Evolutionary conservation across 805 yeast species (phyloP).

Genomic region (Saccharomycopsis fibuligera): DNA sequence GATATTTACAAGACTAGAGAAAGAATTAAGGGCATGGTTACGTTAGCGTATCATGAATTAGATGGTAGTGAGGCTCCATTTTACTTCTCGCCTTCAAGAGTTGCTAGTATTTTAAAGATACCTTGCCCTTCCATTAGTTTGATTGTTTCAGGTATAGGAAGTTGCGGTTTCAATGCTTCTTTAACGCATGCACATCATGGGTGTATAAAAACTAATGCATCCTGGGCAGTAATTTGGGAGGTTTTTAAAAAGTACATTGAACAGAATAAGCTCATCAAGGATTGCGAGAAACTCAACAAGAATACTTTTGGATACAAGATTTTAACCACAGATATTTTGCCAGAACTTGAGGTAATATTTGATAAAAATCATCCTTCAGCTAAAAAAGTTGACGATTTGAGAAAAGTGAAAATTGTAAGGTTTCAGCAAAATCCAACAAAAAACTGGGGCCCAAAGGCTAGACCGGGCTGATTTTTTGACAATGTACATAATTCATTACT

Average conservation of each 20-base stretch:
- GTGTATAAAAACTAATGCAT: slow-evolving; percentile 84
- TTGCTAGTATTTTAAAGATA: slow-evolving; percentile 70
- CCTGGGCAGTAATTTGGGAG: slow-evolving; percentile 73
- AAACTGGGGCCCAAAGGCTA: slow-evolving; percentile 96
- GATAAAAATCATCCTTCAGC: slow-evolving; percentile 53
- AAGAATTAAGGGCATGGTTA: slow-evolving; percentile 88
- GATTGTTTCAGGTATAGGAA: slow-evolving; percentile 75
- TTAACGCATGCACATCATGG: slow-evolving; percentile 86
- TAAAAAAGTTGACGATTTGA: slow-evolving; percentile 44
- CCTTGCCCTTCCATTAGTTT: slow-evolving; percentile 76
- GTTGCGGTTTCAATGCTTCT: slow-evolving; percentile 75
- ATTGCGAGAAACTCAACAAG: slow-evolving; percentile 35
- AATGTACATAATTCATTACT: too few relatives aligned
- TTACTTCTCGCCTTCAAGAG: slow-evolving; percentile 72
- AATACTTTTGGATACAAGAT: slow-evolving; percentile 58
- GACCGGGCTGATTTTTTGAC: too few relatives aligned
- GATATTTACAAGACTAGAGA: slow-evolving; percentile 69
- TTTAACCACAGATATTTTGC: slow-evolving; percentile 37
- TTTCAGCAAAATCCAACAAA: slow-evolving; percentile 90
- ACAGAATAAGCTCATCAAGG: slow-evolving; percentile 34
- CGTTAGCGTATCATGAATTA: slow-evolving; percentile 72
- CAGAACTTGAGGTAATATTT: slow-evolving; percentile 43
- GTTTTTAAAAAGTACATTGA: slow-evolving; percentile 60
- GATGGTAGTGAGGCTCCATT: slow-evolving; percentile 60
- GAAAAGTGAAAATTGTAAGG: slow-evolving; percentile 76